Evolutionary conservation across 2,329 filamentous ascomycete species (phyloP), one percentile per base, ranked within the genome.

Genomic region (Acarospora socialis): DNA sequence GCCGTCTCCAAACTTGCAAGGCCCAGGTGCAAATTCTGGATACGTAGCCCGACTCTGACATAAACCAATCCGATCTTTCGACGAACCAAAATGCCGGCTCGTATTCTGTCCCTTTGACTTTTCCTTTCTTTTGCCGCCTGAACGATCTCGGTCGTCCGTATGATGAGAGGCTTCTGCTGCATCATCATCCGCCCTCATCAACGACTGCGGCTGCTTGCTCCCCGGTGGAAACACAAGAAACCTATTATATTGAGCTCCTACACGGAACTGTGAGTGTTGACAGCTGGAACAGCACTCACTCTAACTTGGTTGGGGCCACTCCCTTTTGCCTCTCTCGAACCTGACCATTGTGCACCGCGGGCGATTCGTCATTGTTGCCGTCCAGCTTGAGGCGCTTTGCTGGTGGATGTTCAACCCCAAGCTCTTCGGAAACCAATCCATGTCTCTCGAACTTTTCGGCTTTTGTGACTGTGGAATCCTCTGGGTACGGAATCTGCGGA

Each of bases 61-160:
- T 6, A 95, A 68, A 23, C 71, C 71, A 34, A 86, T 66, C 18
- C 70, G 70, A 50, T 95, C 87, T 38, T 73, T 69, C 24, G 82
- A 90, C 41, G 66, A 73, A 30, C 84, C 84, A 52, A 90, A 94
- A 25, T 70, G 70, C 35, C 87, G 78, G 43, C 73, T 73, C 42
- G 77, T 84, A 55, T 95, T 94, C 56, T 93, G 84, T 20, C 81
- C 81, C 26, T 65, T 65, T 42, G 72, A 58, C 49, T 76, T 77
- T 47, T 70, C 65, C 50, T 70, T 68, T 43, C 69, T 65, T 48
- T 68, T 61, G 32, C 46, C 51, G 36, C 43, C 51, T 29, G n/a
- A n/a, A n/a, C n/a, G n/a, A n/a, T n/a, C n/a, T 28, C 43, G 28
- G 25, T 53, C 52, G 34, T 59, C 53, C 32, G 60, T 52, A 32